These are phyloP conservation scores for Vitis vinifera DNA, from an alignment of 164 flowering plant genomes.

Conservation along the genomic window ASM3070453v1 NC_081817.1:6979001-6979500, in stretches of 20 bases:
- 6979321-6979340: background rate
- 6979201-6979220: slow-evolving; percentile 50
- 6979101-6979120: too few relatives aligned
- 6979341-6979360: too few relatives aligned
- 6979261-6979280: background rate
- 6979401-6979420: too few relatives aligned
- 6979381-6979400: too few relatives aligned
- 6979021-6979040: too few relatives aligned
- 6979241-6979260: slow-evolving; percentile 34
- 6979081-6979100: too few relatives aligned
- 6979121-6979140: slow-evolving; percentile 48
- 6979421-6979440: too few relatives aligned
- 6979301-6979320: background rate
- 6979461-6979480: too few relatives aligned
- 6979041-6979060: background rate
- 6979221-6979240: slow-evolving; percentile 51
- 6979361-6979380: too few relatives aligned
- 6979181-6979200: slow-evolving; percentile 35
- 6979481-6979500: too few relatives aligned
- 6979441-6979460: too few relatives aligned
- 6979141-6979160: slow-evolving; percentile 51
- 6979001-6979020: too few relatives aligned
- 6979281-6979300: background rate
- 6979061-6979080: background rate
- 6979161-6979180: slow-evolving; percentile 44